Percentiles rank a stretch among this genome's conserved stretches.
phyloP scores from a whole-genome alignment of 345 rosid species.

The Odontarrhena argentea region DNA sequence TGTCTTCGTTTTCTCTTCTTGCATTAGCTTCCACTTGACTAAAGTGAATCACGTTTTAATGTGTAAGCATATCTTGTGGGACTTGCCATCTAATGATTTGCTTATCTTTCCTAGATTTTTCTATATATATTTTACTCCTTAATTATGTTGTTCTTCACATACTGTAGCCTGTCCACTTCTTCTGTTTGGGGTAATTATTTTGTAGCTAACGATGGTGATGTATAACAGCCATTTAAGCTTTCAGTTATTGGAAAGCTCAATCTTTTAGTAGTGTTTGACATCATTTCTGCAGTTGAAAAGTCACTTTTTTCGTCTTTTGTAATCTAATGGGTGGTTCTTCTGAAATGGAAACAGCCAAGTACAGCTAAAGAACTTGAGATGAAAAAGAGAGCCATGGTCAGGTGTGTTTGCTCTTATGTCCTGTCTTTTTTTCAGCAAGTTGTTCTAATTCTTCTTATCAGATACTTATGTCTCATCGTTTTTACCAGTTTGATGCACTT shows the following conservation, averaged over 20 bases:
- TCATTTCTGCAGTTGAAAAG: slow-evolving; percentile 27
- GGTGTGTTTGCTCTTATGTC: slow-evolving; percentile 37
- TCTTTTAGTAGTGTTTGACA: slow-evolving; percentile 31
- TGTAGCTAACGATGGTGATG: slow-evolving; percentile 36
- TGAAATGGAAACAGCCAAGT: slow-evolving; percentile 28
- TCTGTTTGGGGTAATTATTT: slow-evolving; percentile 26
- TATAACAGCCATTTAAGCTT: slow-evolving; percentile 35
- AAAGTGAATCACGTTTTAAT: slow-evolving; percentile 41
- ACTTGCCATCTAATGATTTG: slow-evolving; percentile 41
- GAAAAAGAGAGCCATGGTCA: slow-evolving; percentile 29
- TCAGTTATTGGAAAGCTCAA: slow-evolving; percentile 38
- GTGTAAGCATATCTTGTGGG: slow-evolving; percentile 43
- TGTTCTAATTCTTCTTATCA: slow-evolving; percentile 31
- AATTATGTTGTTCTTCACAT: slow-evolving; percentile 26
- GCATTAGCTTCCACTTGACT: slow-evolving; percentile 48
- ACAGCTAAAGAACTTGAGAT: slow-evolving; percentile 23
- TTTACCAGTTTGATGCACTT: slow-evolving; percentile 41
- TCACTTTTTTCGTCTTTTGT: not conserved
- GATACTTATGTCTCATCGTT: slow-evolving; percentile 30
- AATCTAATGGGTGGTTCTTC: slow-evolving; percentile 16
- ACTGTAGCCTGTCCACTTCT: slow-evolving; percentile 34
- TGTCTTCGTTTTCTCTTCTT: slow-evolving; percentile 37
- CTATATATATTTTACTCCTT: slow-evolving; percentile 5
- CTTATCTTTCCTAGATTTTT: slow-evolving; percentile 26
- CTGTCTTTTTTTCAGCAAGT: slow-evolving; percentile 25